Conservation (phyloP, 2,329 filamentous ascomycete species). For the Talaromyces islandicus region DNA sequence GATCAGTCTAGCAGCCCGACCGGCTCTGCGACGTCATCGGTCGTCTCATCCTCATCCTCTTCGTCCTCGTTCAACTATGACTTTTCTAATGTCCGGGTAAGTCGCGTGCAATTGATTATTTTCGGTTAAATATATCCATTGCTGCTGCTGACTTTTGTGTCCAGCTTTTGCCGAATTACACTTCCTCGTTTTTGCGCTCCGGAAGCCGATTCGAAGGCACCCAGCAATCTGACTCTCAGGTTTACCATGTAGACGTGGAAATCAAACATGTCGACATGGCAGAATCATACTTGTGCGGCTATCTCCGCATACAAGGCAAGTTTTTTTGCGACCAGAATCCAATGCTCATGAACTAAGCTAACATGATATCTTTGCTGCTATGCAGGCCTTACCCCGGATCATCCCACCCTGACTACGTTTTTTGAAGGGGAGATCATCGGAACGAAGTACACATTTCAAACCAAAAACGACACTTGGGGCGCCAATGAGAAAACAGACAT, state of each 20-base stretch:
- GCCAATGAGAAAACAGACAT: constrained; percentile 86
- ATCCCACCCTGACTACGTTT: constrained; percentile 95
- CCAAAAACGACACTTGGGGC: constrained; percentile 83
- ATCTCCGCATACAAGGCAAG: constrained; percentile 86
- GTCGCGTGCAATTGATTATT: constrained; percentile 14
- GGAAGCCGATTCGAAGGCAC: constrained; percentile 86
- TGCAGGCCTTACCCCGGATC: constrained; percentile 83
- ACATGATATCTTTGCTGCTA: not conserved
- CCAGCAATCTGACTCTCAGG: constrained; percentile 86
- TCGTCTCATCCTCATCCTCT: constrained; percentile 24
- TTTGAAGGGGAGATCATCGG: constrained; percentile 98
- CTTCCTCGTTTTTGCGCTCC: constrained; percentile 78
- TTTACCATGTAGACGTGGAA: constrained; percentile 93
- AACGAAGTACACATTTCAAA: constrained; percentile 88
- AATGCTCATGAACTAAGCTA: not conserved
- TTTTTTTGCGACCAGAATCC: not conserved
- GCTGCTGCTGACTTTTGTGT: not conserved
- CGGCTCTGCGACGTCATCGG: constrained; percentile 20
- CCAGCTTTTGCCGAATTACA: constrained; percentile 69
- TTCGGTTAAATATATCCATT: not conserved
- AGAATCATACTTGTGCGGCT: constrained; percentile 91
- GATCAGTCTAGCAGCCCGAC: constrained; percentile 23
- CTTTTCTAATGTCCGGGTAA: constrained; percentile 51
- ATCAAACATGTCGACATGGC: constrained; percentile 94
- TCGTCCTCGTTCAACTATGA: constrained; percentile 49